A percentile compares a stretch with the other conserved stretches of the same genome.
These are phyloP conservation scores for Hibiscus trionum DNA, from an alignment of 345 rosid species.

Conservation along the genomic window DNA sequence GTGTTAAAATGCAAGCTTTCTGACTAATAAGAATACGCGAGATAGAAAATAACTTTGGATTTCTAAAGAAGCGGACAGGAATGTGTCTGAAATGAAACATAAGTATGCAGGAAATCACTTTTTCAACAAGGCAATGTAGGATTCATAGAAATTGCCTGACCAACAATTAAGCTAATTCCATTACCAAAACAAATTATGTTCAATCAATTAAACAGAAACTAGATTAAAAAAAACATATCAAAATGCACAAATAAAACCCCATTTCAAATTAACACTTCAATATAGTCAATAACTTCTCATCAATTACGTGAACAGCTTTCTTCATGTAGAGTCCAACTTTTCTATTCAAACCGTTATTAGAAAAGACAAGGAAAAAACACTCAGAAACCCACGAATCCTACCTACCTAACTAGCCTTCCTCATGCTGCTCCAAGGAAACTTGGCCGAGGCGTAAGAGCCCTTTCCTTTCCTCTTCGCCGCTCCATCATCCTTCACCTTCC, in stretches of 20 bases:
- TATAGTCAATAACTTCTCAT: background rate
- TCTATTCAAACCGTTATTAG: background rate
- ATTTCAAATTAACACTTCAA: background rate
- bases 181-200: background rate
- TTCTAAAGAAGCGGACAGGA: background rate
- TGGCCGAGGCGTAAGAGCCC: slow-evolving; percentile 17
- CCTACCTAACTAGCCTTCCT: slow-evolving; percentile 32
- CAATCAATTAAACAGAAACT: background rate
- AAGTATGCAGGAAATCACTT: too few relatives aligned
- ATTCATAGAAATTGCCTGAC: background rate
- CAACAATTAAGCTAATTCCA: background rate
- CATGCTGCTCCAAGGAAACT: slow-evolving; percentile 84
- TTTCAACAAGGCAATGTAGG: background rate
- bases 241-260: background rate
- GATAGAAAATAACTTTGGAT: background rate
- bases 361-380: background rate
- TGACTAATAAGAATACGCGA: background rate
- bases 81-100: background rate
- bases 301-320: background rate
- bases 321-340: background rate
- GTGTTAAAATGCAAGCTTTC: background rate
- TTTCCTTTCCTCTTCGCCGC: slow-evolving; percentile 14
- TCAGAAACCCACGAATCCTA: slow-evolving; percentile 2
- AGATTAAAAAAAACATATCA: background rate
- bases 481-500: slow-evolving; percentile 25